phyloP scores from a whole-genome alignment of 2,329 filamentous ascomycete species.

The Sporothrix globosa region DNA sequence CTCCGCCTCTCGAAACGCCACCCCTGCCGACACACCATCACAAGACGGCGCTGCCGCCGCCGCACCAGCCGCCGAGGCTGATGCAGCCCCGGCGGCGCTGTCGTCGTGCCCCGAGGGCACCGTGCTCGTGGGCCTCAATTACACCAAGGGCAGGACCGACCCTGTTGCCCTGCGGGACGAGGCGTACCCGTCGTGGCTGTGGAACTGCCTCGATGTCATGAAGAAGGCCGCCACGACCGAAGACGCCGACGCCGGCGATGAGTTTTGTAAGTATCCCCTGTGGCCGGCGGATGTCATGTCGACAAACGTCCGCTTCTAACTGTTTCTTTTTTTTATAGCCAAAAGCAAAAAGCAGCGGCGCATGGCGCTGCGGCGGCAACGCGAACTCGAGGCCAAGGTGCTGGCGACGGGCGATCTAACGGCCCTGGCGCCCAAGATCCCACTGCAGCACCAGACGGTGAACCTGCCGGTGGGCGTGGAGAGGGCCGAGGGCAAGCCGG shows the following conservation, averaged over 20 bases:
- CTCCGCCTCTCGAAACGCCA: constrained; percentile 29
- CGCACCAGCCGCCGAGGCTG: constrained; percentile 36
- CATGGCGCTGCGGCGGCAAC: constrained; percentile 67
- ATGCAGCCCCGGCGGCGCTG: constrained; percentile 36
- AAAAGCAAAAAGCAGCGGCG: constrained; percentile 84
- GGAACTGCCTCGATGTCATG: constrained; percentile 68
- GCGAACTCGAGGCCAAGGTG: constrained; percentile 60
- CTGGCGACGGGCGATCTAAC: constrained; percentile 68
- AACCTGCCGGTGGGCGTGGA: constrained; percentile 62
- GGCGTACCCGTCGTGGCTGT: constrained; percentile 81
- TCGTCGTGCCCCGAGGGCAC: constrained; percentile 69
- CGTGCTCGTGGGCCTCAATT: constrained; percentile 73
- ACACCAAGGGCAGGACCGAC: constrained; percentile 71
- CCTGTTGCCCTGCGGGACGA: constrained; percentile 73
- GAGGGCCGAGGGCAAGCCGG: constrained; percentile 45
- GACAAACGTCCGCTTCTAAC: background rate
- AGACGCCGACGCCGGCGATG: constrained; percentile 65
- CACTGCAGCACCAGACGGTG: constrained; percentile 75
- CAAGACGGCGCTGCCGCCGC: constrained; percentile 35
- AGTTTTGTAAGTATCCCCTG: constrained; percentile 70
- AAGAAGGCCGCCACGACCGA: constrained; percentile 53
- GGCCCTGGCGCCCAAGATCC: constrained; percentile 68
- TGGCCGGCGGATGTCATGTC: background rate
- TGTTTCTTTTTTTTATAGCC: constrained; percentile 50
- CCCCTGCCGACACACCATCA: constrained; percentile 34